Conservation (phyloP, 2,329 filamentous ascomycete genomes). For the Venturia carpophila region DNA sequence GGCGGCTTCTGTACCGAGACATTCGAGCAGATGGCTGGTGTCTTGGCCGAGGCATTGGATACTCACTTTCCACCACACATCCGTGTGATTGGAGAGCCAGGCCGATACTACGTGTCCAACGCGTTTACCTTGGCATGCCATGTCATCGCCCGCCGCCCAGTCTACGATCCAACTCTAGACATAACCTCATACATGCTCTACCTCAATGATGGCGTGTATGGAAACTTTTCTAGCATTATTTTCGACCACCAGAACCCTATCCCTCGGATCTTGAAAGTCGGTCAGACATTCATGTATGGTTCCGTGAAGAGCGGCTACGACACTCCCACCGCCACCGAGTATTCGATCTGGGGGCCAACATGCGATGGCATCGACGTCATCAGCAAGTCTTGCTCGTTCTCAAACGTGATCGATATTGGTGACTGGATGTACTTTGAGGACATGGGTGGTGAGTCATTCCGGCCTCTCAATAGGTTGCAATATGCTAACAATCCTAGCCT, state of each 20-base stretch:
- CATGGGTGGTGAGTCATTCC: conserved; percentile 56
- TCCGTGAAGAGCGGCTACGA: conserved; percentile 28
- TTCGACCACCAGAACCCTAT: conserved; percentile 94
- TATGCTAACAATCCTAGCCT: conserved; percentile 41
- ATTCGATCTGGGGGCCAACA: conserved; percentile 96
- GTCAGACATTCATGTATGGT: conserved; percentile 48
- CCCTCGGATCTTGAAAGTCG: conserved; percentile 67
- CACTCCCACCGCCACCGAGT: conserved; percentile 57
- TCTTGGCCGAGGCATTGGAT: conserved; percentile 72
- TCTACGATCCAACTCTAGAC: conserved; percentile 59
- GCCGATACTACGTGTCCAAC: conserved; percentile 87
- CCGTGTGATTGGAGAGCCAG: conserved; percentile 89
- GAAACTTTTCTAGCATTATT: conserved; percentile 98
- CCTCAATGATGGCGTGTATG: conserved; percentile 94
- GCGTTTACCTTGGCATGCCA: conserved; percentile 95
- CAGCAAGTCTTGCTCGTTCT: conserved; percentile 68
- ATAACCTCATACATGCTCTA: conserved; percentile 89
- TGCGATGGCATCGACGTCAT: conserved; percentile 98
- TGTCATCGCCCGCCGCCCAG: conserved; percentile 87
- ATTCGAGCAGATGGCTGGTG: conserved; percentile 82
- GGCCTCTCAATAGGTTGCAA: not conserved
- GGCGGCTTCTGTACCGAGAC: conserved; percentile 87
- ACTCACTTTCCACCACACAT: conserved; percentile 78
- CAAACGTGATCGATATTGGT: conserved; percentile 74
- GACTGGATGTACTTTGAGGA: conserved; percentile 99